Evolutionary conservation across 257 asterid species (phyloP).

Genomic region (Buddleja alternifolia): DNA sequence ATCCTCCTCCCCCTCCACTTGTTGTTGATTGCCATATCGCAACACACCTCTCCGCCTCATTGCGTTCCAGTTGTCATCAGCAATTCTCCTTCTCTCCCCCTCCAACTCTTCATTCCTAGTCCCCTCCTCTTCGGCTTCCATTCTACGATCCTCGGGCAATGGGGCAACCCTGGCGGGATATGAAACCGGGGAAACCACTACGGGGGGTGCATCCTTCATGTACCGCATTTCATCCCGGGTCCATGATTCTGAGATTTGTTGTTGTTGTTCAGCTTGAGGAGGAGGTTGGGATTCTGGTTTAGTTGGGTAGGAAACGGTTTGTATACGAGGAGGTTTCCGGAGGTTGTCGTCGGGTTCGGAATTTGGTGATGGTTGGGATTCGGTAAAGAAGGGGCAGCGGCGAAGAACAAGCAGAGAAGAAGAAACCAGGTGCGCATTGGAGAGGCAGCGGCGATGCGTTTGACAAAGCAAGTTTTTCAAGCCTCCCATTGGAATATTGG

Average conservation of each 20-base stretch:
- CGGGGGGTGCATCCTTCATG: slow-evolving; percentile 61
- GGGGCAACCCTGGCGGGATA: slow-evolving; percentile 84
- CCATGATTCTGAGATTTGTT: slow-evolving; percentile 42
- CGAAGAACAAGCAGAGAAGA: too few relatives aligned
- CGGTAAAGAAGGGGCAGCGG: slow-evolving; percentile 50
- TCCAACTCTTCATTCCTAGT: slow-evolving; percentile 53
- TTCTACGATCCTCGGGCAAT: slow-evolving; percentile 73
- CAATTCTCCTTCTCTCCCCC: slow-evolving; percentile 67
- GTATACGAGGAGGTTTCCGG: slow-evolving; percentile 47
- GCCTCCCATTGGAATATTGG: too few relatives aligned
- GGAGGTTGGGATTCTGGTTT: slow-evolving; percentile 45
- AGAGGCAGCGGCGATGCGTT: slow-evolving; percentile 42
- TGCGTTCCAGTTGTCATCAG: slow-evolving; percentile 23
- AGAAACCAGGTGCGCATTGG: slow-evolving; percentile 37
- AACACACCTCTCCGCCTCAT: slow-evolving; percentile 42
- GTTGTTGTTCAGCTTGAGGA: too few relatives aligned
- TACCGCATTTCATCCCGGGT: slow-evolving; percentile 79
- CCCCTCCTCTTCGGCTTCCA: slow-evolving; percentile 38
- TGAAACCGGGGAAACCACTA: slow-evolving; percentile 59
- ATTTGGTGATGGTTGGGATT: slow-evolving; percentile 36
- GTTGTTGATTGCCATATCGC: slow-evolving; percentile 37
- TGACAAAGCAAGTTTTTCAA: slow-evolving; percentile 59
- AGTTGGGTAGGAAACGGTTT: slow-evolving; percentile 67
- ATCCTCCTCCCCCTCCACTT: slow-evolving; percentile 52
- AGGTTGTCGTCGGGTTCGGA: slow-evolving; percentile 38